A percentile compares a stretch with the other conserved stretches of the same genome.
phyloP scores from a whole-genome alignment of 2,329 filamentous ascomycete genomes.

The Fusarium pseudonygamai region DNA sequence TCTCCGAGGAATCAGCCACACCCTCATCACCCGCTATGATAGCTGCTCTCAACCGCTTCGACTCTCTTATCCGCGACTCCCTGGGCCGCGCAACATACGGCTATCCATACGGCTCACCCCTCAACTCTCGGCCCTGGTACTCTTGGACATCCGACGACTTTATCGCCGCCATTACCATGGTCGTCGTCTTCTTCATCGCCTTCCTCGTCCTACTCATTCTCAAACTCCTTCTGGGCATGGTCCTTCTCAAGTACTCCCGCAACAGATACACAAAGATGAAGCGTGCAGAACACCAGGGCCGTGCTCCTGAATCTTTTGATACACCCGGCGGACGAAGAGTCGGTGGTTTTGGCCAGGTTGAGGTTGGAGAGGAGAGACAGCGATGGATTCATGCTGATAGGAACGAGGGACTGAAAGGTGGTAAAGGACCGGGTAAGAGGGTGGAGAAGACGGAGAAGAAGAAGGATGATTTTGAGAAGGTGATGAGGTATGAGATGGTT shows the following conservation, averaged over 20 bases:
- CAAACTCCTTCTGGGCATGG: conserved; percentile 90
- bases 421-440: conserved; percentile 63
- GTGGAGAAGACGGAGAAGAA: conserved; percentile 57
- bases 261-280: conserved; percentile 86
- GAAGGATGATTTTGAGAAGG: conserved; percentile 66
- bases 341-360: conserved; percentile 85
- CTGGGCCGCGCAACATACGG: conserved; percentile 79
- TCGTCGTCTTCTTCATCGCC: conserved; percentile 83
- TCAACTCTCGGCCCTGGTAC: conserved; percentile 57
- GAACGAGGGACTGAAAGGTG: conserved; percentile 72
- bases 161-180: conserved; percentile 82
- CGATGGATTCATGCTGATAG: conserved; percentile 90
- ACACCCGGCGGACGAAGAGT: conserved; percentile 75
- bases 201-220: conserved; percentile 86
- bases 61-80: conserved; percentile 78
- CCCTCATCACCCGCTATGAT: conserved; percentile 78
- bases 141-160: conserved; percentile 74
- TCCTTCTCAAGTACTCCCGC: conserved; percentile 80
- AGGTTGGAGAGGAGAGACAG: conserved; percentile 87
- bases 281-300: conserved; percentile 64
- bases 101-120: conserved; percentile 55
- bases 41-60: conserved; percentile 81
- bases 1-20: conserved; percentile 69
- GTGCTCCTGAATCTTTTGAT: conserved; percentile 64
- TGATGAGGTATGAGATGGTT: conserved; percentile 92